Evolutionary conservation across 176 grass and related monocot species (phyloP), one percentile per base, ranked within the genome.

Genomic region (Bromus sterilis): DNA sequence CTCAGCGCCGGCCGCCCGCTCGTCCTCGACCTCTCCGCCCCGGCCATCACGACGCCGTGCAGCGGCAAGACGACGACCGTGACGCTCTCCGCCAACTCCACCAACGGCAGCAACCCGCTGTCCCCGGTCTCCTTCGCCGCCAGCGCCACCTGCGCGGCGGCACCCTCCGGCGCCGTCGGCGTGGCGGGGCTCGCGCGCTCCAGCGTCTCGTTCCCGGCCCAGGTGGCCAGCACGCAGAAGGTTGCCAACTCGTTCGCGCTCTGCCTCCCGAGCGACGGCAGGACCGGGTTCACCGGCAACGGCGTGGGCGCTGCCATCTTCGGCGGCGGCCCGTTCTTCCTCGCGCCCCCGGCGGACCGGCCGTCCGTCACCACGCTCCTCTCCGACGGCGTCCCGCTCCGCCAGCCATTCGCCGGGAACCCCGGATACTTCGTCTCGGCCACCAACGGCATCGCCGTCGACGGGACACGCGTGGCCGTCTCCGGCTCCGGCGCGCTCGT

Each of bases 251-350:
- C 67, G 42, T 94, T 97, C 58, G 83, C 69, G 11, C 86, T 97
- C 55, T 94, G 94, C 78, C 94, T 97, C 80, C 94, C 91, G 10
- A 80, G 94, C 68, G 80, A 40, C 29, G 59, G 65, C 31, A 28
- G 61, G 63, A 66, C 32, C 18, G 63, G 63, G 18, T 66, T 66
- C 32, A 66, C 1, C 63, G 63, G 63, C 37, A 43, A 43, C n/a
- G 72, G 79, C 73, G 0, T 35, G 15, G 86, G 94, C n/a, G 87
- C 88, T 5, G 91, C 87, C 0, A 92, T 92, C 78, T 90, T 97
- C 39, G 94, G 91, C 18, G 84, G 76, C 2, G 84, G 86, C 0
- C 83, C 87, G 25, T 30, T 86, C 59, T 83, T 60, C 58, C 72
- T 92, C 35, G 60, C 75, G 8, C 68, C 77, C 28, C 79, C 80